Evolutionary conservation across 345 rosid genomes (phyloP), one percentile per base, ranked within the genome.

Genomic region (Gossypium longicalyx): DNA sequence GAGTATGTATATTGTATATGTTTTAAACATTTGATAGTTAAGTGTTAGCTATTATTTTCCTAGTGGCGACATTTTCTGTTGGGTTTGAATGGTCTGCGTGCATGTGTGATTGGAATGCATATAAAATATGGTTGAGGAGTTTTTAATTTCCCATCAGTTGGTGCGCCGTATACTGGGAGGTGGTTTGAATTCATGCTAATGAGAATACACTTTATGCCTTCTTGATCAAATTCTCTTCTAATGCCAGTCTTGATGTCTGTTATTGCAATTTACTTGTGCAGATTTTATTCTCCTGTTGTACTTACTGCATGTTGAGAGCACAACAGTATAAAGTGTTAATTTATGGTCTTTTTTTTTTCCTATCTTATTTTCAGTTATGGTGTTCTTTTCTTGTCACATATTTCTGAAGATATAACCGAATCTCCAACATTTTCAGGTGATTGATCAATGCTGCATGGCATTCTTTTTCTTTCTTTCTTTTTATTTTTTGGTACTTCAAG

Each of bases 381-480:
- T 52, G 44, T 20, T 44, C 87, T 88, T 67, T 93, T 95, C 85
- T 74, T 95, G 87, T 13, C 72, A 12, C 99, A 95, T 77, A 79
- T 95, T 64, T 38, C 80, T 68, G 99, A 95, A 81, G 94, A 88
- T 15, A 77, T 85, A 56, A 88, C 77, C 1, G 97, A 87, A 64
- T 81, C 86, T 22, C 89, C 86, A 58, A 84, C 86, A 70, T 95
- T 95, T 84, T 75, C 84, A 80, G 99, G 99, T 95, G 79, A 83
- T 76, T 82, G 51, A 74, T 73, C 54, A 67, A 60, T 19, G 19
- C 77, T 74, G 59, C 12, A 12, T 52, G 47, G 34, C 27, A n/a
- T 19, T 12, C 41, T 38, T 22, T 71, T 29, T 41, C 66, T 57
- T 48, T 77, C 78, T 41, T 66, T 58, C 78, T 23, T 67, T 66